Conservation (phyloP, 2,329 filamentous ascomycete species). For the Xylariaceae sp. region DNA sequence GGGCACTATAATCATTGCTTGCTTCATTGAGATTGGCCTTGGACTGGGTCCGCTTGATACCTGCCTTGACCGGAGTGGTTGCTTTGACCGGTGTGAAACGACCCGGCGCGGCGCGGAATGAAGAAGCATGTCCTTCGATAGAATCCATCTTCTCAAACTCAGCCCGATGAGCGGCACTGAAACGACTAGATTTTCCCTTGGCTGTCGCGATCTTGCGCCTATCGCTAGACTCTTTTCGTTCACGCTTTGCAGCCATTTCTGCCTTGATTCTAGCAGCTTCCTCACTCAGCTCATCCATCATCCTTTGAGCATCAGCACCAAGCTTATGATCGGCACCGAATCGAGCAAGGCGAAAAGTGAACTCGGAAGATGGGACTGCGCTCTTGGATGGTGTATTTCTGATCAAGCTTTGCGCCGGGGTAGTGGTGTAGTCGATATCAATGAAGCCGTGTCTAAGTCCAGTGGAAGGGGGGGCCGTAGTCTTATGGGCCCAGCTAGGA, state of each 20-base stretch:
- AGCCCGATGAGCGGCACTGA: slow-evolving; percentile 83
- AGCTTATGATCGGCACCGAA: slow-evolving; percentile 59
- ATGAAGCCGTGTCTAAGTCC: slow-evolving; percentile 83
- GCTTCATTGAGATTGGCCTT: slow-evolving; percentile 71
- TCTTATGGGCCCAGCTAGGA: slow-evolving; percentile 80
- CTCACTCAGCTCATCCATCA: slow-evolving; percentile 73
- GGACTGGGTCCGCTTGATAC: slow-evolving; percentile 47
- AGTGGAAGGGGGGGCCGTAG: slow-evolving; percentile 78
- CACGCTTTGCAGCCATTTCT: slow-evolving; percentile 67
- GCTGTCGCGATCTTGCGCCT: slow-evolving; percentile 79
- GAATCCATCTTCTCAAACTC: slow-evolving; percentile 99
- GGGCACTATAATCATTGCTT: no score
- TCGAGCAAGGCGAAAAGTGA: slow-evolving; percentile 68
- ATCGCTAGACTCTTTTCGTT: slow-evolving; percentile 51
- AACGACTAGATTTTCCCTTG: slow-evolving; percentile 79
- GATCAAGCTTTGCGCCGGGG: slow-evolving; percentile 50
- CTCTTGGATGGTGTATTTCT: slow-evolving; percentile 71
- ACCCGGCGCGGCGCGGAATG: slow-evolving; percentile 68
- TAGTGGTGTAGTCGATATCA: slow-evolving; percentile 68
- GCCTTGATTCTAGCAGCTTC: slow-evolving; percentile 75
- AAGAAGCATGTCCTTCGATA: slow-evolving; percentile 84
- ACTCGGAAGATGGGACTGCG: slow-evolving; percentile 61
- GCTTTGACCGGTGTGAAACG: slow-evolving; percentile 59
- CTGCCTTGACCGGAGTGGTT: slow-evolving; percentile 57
- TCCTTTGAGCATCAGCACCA: slow-evolving; percentile 64